Base-by-base conservation (phyloP, 495 filamentous ascomycete genomes). In the Durotheca rogersii region DNA sequence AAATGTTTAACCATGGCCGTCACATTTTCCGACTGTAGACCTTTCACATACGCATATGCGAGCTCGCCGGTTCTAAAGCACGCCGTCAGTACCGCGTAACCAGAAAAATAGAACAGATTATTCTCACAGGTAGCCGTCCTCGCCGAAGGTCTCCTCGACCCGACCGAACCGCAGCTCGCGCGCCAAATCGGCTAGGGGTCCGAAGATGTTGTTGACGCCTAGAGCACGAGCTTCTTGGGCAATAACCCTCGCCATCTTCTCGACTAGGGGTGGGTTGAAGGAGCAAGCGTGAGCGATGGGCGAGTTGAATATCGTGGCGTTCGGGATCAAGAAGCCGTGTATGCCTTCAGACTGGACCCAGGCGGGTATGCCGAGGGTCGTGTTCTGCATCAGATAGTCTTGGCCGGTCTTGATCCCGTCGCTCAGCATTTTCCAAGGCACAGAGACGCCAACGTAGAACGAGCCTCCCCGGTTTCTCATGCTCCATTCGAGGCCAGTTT, bases 251-350 rank as follows among this genome's bases (percentile, higher is more conserved):
- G 67, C 83, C 83, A 88, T 86, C 50, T 83, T 72, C 50, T 80
- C 51, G 6, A 87, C 67, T 10, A 83, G 62, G 56, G 69, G 69
- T 1, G 73, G 75, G 43, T 87, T 83, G 56, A 77, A 87, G 3
- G 84, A 82, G 61, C 81, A 85, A 12, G 79, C 83, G 55, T 85
- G 78, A 14, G 70, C 83, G 62, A 88, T 88, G 0, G 84, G 83
- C 3, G 81, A 85, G 58, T 87, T 87, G 74, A 85, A 88, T 38
- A 88, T 87, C 0, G 84, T 87, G 9, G 84, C 84, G 67, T 87
- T 87, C 14, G 75, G 79, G 36, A 84, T 74, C 37, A 87, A 62
- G 41, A 87, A 85, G 0, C 84, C 85, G 54, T 88, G 84, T 40
- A 88, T 84, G 65, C 79, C 79, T 67, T 89, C 85, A 1, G 75